Percentiles rank a stretch among this genome's conserved stretches.
Conservation (phyloP, 2,329 filamentous ascomycete species). For the Fusarium heterosporum region DNA sequence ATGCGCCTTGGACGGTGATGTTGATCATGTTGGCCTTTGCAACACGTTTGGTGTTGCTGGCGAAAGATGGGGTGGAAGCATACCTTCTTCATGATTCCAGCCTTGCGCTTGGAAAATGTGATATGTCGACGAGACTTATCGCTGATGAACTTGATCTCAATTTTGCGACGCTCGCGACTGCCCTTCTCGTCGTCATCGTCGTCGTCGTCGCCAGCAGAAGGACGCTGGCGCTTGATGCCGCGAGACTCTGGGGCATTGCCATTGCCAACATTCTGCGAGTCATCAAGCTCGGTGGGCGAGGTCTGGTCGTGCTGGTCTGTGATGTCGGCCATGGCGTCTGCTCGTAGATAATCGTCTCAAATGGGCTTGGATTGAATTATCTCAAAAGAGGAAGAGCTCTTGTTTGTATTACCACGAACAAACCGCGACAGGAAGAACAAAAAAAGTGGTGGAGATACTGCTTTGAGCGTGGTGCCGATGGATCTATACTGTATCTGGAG, state of each 20-base stretch:
- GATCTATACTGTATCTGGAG: slow-evolving; percentile 75
- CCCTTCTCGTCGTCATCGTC: slow-evolving; percentile 98
- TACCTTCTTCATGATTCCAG: slow-evolving; percentile 99
- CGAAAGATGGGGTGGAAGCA: slow-evolving; percentile 50
- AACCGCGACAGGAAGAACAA: slow-evolving; percentile 53
- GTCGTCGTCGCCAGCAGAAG: slow-evolving; percentile 88
- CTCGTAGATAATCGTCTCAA: slow-evolving; percentile 36
- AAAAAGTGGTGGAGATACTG: slow-evolving; percentile 72
- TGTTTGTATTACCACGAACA: slow-evolving; percentile 54
- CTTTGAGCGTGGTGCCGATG: slow-evolving; percentile 74
- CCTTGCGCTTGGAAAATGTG: slow-evolving; percentile 99
- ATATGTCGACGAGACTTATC: slow-evolving; percentile 99
- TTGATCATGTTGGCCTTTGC: background rate
- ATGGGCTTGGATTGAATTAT: slow-evolving; percentile 43
- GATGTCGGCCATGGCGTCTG: slow-evolving; percentile 77
- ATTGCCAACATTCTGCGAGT: slow-evolving; percentile 78
- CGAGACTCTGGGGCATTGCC: slow-evolving; percentile 79
- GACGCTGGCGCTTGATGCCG: slow-evolving; percentile 89
- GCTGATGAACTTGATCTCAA: slow-evolving; percentile 99
- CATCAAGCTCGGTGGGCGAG: slow-evolving; percentile 79
- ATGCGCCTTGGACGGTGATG: slow-evolving; percentile 1
- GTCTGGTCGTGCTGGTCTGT: slow-evolving; percentile 81
- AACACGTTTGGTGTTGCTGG: slow-evolving; percentile 9
- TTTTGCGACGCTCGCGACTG: slow-evolving; percentile 97
- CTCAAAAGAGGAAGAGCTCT: slow-evolving; percentile 42